Conservation (phyloP, 73 alveolate species). For the Paramecium pentaurelia region DNA sequence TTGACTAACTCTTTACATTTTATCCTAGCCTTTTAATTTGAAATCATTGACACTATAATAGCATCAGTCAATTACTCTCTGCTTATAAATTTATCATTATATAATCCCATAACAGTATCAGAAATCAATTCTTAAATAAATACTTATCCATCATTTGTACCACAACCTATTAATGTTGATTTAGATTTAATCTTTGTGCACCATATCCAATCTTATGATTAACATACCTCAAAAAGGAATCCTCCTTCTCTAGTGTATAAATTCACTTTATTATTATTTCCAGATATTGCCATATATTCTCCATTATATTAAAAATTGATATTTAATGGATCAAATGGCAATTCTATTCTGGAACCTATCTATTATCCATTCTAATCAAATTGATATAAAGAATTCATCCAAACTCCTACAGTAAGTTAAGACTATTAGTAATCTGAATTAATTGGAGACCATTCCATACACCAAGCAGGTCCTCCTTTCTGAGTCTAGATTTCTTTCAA, state of each 20-base stretch:
- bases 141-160: slow-evolving; percentile 50
- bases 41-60: background rate
- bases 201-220: slow-evolving; percentile 50
- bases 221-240: slow-evolving; percentile 13
- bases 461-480: slow-evolving; percentile 49
- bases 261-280: slow-evolving; percentile 30
- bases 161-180: background rate
- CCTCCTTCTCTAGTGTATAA: slow-evolving; percentile 52
- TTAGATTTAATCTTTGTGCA: slow-evolving; percentile 23
- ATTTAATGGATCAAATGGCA: slow-evolving; percentile 40
- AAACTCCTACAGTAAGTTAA: slow-evolving; percentile 37
- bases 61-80: slow-evolving; percentile 58
- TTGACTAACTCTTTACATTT: slow-evolving; percentile 52
- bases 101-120: slow-evolving; percentile 24
- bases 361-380: slow-evolving; percentile 29
- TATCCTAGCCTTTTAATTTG: slow-evolving; percentile 24
- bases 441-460: slow-evolving; percentile 61
- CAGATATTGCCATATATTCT: slow-evolving; percentile 27
- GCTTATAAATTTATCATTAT: slow-evolving; percentile 30
- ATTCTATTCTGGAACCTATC: slow-evolving; percentile 6
- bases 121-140: background rate
- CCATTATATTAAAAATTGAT: slow-evolving; percentile 39
- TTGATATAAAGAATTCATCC: slow-evolving; percentile 19
- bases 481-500: slow-evolving; percentile 1
- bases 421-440: slow-evolving; percentile 20